phyloP scores from a whole-genome alignment of 305 asterid species.

The Fraxinus angustifolia region DNA sequence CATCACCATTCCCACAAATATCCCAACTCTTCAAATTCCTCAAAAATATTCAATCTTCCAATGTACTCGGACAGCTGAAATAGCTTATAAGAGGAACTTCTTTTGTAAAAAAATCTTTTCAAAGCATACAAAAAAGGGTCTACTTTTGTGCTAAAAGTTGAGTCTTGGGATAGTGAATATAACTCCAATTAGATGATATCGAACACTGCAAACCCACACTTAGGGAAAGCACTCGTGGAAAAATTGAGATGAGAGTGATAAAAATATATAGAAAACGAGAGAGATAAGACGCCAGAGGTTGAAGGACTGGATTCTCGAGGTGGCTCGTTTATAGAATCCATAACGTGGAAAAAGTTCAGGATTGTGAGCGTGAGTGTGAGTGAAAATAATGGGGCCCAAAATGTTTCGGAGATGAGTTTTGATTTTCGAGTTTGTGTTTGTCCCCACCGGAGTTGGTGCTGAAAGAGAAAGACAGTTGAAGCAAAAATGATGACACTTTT shows the following conservation, averaged over 20 bases:
- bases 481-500: neutral
- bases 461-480: neutral
- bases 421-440: constrained; percentile 11
- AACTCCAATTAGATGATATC: constrained; percentile 39
- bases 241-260: constrained; percentile 19
- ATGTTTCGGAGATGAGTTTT: constrained; percentile 12
- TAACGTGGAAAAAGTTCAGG: constrained; percentile 14
- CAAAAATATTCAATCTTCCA: constrained; percentile 22
- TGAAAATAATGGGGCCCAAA: constrained; percentile 23
- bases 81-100: constrained; percentile 22
- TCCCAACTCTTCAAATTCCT: constrained; percentile 30
- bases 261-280: constrained; percentile 15
- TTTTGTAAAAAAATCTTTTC: neutral
- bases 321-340: constrained; percentile 11
- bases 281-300: constrained; percentile 21
- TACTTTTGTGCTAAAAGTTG: constrained; percentile 31
- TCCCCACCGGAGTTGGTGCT: constrained; percentile 25
- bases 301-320: constrained; percentile 17
- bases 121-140: neutral
- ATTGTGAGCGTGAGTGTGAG: neutral
- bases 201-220: constrained; percentile 29
- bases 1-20: constrained; percentile 51
- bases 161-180: constrained; percentile 30
- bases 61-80: constrained; percentile 16
- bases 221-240: constrained; percentile 29